phyloP scores from a whole-genome alignment of 2,329 filamentous ascomycete genomes.

The Apiospora rasikravindrae region DNA sequence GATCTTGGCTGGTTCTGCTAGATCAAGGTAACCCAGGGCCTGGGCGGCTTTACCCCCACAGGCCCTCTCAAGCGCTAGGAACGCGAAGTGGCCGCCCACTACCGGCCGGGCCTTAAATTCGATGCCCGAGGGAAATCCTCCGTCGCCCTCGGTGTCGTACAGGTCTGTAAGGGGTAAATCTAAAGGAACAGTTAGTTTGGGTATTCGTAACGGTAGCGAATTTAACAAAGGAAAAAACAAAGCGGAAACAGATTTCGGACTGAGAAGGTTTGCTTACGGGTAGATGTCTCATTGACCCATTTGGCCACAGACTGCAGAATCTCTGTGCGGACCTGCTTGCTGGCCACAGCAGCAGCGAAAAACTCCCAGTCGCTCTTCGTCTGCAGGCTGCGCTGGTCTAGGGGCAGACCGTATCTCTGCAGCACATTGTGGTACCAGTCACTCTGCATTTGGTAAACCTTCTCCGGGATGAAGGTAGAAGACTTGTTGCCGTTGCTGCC shows the following conservation, averaged over 20 bases:
- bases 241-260: too few relatives aligned
- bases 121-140: constrained; percentile 75
- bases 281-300: constrained; percentile 85
- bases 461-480: constrained; percentile 69
- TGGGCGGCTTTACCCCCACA: constrained; percentile 72
- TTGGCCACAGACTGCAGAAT: constrained; percentile 76
- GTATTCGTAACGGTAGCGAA: neutral
- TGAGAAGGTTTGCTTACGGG: constrained; percentile 46
- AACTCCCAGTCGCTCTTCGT: constrained; percentile 93
- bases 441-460: constrained; percentile 79
- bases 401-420: constrained; percentile 81
- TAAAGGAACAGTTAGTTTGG: constrained; percentile 25
- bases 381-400: constrained; percentile 83
- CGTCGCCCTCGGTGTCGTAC: constrained; percentile 79
- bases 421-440: constrained; percentile 81
- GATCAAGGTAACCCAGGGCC: constrained; percentile 58
- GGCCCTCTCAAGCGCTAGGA: constrained; percentile 79
- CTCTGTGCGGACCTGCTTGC: constrained; percentile 68
- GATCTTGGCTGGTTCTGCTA: constrained; percentile 37
- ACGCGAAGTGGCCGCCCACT: constrained; percentile 84
- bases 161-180: constrained; percentile 82
- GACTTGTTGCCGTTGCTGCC: constrained; percentile 29
- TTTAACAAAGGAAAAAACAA: neutral
- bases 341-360: constrained; percentile 81
- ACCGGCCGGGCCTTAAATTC: constrained; percentile 84